Conservation (phyloP, 805 yeast genomes). For the Phaffomyces antillensis region DNA sequence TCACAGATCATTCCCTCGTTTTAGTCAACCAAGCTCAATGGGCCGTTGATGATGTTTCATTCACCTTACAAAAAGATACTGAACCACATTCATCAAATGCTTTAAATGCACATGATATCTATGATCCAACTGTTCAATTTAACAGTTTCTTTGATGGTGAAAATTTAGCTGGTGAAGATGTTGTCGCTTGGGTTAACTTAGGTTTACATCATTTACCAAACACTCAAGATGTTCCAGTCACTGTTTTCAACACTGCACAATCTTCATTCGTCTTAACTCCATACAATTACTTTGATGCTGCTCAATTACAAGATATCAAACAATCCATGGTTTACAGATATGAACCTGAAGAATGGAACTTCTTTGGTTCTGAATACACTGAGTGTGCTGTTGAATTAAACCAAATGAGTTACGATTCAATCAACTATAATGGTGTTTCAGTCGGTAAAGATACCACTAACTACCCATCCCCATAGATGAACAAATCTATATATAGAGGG, state of each 20-base stretch:
- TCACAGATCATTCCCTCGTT: constrained; percentile 11
- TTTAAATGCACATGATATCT: constrained; percentile 18
- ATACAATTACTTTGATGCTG: constrained; percentile 22
- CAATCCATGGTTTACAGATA: constrained; percentile 19
- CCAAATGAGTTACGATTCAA: constrained; percentile 9
- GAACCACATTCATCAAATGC: constrained; percentile 20
- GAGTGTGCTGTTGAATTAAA: constrained; percentile 14
- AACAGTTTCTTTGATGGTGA: constrained; percentile 21
- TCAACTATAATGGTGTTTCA: constrained; percentile 19
- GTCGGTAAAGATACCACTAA: constrained; percentile 20
- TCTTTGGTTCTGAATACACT: constrained; percentile 16
- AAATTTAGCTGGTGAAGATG: constrained; percentile 20
- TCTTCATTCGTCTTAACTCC: constrained; percentile 22
- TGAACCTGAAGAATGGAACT: constrained; percentile 19
- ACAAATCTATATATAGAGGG: no score
- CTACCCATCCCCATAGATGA: constrained; percentile 17
- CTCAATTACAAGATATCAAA: constrained; percentile 20
- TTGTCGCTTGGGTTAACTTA: constrained; percentile 24
- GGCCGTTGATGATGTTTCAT: constrained; percentile 19
- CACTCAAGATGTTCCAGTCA: constrained; percentile 25
- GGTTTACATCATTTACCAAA: constrained; percentile 26
- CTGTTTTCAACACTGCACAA: constrained; percentile 23
- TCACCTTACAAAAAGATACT: constrained; percentile 22
- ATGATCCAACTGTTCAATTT: constrained; percentile 21
- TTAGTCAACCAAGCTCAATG: constrained; percentile 19